These are phyloP conservation scores for Candida methanosorbosa DNA, from an alignment of 805 yeast genomes.

Conservation along the genomic window DNA sequence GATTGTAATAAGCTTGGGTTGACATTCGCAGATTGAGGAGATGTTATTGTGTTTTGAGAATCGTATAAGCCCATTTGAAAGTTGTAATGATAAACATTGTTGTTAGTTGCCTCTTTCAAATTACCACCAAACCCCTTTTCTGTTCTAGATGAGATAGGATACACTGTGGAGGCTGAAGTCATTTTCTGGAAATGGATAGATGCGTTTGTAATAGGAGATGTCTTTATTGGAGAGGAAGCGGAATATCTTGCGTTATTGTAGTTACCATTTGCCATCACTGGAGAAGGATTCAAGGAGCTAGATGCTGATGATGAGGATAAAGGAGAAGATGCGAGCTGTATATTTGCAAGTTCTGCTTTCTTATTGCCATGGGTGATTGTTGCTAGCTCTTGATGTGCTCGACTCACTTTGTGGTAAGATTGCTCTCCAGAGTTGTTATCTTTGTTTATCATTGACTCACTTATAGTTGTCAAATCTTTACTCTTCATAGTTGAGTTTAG, in stretches of 20 bases:
- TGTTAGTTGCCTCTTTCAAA: no score
- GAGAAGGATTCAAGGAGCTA: not conserved
- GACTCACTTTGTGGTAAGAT: slow-evolving; percentile 5
- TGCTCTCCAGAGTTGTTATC: not conserved
- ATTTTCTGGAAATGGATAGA: no score
- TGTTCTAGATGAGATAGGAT: not conserved
- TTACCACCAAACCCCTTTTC: no score
- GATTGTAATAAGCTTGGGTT: no score
- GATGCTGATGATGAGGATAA: slow-evolving; percentile 11
- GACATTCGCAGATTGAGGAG: no score
- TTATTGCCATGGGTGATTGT: slow-evolving; percentile 8
- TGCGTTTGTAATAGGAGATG: slow-evolving; percentile 24
- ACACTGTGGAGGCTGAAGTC: no score
- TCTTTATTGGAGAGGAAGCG: slow-evolving; percentile 18
- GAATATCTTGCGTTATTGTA: no score
- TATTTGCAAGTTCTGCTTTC: not conserved
- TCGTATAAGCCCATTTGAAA: no score
- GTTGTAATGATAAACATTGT: no score
- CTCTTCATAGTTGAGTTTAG: not conserved
- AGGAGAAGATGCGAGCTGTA: slow-evolving; percentile 10
- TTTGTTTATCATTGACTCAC: not conserved
- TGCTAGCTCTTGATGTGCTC: slow-evolving; percentile 14
- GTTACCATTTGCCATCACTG: no score
- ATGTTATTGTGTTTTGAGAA: no score
- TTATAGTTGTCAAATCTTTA: not conserved